Evolutionary conservation across 805 yeast species (phyloP), one percentile per base, ranked within the genome.

Genomic region (Isabelozyma pseudorhagii): DNA sequence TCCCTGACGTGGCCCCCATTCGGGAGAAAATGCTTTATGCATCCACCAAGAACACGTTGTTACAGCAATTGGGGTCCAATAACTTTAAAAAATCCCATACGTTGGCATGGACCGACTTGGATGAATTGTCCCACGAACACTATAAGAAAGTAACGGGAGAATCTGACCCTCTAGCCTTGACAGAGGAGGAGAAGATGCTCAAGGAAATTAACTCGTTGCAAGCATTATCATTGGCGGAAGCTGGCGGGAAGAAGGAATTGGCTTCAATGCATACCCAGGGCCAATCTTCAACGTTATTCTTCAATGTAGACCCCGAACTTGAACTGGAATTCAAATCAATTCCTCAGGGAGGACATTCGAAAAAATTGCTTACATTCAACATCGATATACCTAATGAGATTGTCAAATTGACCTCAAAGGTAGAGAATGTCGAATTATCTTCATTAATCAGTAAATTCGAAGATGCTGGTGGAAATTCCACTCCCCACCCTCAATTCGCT

Each of bases 21-120:
- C 80, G 91, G 50, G 77, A 80, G 49, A 94, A 93, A 66, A 94
- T 94, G 97, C 75, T 94, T 45, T 94, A 92, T 65, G 98, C 98
- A 4, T 89, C 97, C 2, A 84, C 96, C 9, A 89, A 89, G 53
- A 86, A 82, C 64, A 82, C 94, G 1, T 67, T 94, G 38, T 69
- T 88, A 49, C 82, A 87, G 56, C 85, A 86, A 53, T 74, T 93
- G 39, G 97, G 97, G 8, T 78, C 79, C 5, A 78, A 77, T 49
- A 68, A 71, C 47, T 80, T 84, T 64, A 61, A 71, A 39, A 77
- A 78, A 48, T 59, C 53, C 38, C 58, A 66, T 46, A 50, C 61
- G 2, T 70, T 77, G 45, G 61, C 85, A 7, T 73, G 85, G 68
- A 83, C 87, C 40, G 82, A 79, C 31, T 58, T 76, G 40, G 78